Base-by-base conservation (phyloP, 225 moss, liverwort and hornwort genomes). In the Marchantia paleacea region DNA sequence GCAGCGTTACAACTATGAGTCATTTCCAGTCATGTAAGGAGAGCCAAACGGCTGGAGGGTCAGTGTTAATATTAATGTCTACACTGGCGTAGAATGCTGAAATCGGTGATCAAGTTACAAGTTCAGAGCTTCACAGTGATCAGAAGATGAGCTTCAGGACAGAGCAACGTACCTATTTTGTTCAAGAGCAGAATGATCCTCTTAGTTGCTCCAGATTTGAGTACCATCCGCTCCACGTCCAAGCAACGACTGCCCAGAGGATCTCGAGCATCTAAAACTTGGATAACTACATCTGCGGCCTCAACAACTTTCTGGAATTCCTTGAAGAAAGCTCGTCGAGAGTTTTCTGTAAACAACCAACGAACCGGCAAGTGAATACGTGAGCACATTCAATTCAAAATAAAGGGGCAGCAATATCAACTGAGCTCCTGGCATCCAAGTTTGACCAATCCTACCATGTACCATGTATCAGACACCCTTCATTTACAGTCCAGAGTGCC, bases 221-320 rank as follows among this genome's bases (percentile, higher is more conserved):
- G 85, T 69, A 97, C 91, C 86, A 93, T 75, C 7, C 84, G 93
- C 77, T 94, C 94, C 48, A 94, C 85, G 62, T 97, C 94, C 69
- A 90, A 72, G 85, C 94, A 97, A 49, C 97, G 92, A 78, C 91
- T 97, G 30, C 97, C 92, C 64, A 94, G 81, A 77, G 97, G 97
- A 87, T 97, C 97, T 79, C 94, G 87, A 28, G 94, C 93, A 82
- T 97, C 97, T 81, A 97, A 78, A 49, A 97, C 94, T 82, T 97
- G 87, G 79, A 97, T 89, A 19, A 97, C 75, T 50, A 96, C 96
- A 80, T 97, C 92, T 1, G 97, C 87, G 16, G 93, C 92, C 85
- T 94, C 93, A 55, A 97, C 73, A 55, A 97, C 96, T 83, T 97
- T 97, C 88, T 88, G 90, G 58, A 94, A 86, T 67, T 97, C 96